Evolutionary conservation across 1,139 yeast species (phyloP), one percentile per base, ranked within the genome.

Genomic region (Candida dubliniensis): DNA sequence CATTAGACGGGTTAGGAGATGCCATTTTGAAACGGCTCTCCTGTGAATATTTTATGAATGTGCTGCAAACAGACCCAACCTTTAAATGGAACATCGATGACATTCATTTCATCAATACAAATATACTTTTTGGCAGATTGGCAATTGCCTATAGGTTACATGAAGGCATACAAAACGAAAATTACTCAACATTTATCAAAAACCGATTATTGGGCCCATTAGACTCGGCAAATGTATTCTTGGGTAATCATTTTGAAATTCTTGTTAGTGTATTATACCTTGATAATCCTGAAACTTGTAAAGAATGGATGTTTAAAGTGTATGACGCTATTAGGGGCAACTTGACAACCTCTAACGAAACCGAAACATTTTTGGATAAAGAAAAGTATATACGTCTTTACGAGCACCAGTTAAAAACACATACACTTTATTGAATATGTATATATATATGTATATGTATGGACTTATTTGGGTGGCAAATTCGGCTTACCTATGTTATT

Each of bases 171-270:
- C 26, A 36, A 11, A 34, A 35, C 27, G 34, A 31, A 12, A 26
- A 25, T 14, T 48, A 45, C 30, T 36, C 36, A 25, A 29, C 13
- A 8, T 4, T 30, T 2, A 38, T 44, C 37, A 33, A 31, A 12
- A 35, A 15, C 30, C 14, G 8, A 36, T 41, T 12, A 29, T 31
- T 12, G 11, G 33, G 39, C 24, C 25, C 15, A 10, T 26, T 40
- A 8, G 30, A 43, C 26, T 24, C n/a, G 4, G 40, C 43, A 8
- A 47, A 46, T 36, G 55, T 49, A 31, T 15, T 42, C 2, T 42
- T 45, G 34, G 58, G 57, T 8, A 57, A 54, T 37, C 31, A 48
- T 7, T 54, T 54, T 36, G 58, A 54, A 44, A 44, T 45, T 32
- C 32, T 51, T 9, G 49, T 54, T 15, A 56, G 52, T 1, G 38